Conservation (phyloP, 176 grass and related monocot genomes). For the Puccinellia tenuiflora region DNA sequence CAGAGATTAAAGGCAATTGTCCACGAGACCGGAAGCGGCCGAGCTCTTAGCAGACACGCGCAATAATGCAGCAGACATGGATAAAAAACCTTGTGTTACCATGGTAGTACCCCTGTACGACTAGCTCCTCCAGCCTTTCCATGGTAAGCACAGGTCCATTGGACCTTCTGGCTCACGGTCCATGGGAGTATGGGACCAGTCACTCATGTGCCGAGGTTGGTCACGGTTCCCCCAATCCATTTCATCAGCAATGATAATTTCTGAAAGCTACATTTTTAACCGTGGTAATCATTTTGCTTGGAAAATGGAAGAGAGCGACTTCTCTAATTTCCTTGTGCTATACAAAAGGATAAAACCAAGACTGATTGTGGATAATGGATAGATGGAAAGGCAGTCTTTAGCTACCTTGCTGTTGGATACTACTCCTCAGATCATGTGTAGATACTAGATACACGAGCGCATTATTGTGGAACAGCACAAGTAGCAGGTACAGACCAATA, state of each 20-base stretch:
- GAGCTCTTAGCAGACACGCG: not conserved
- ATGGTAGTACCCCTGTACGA: not conserved
- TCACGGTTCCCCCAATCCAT: not conserved
- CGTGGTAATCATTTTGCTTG: not conserved
- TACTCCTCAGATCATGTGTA: not conserved
- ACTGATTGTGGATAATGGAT: not conserved
- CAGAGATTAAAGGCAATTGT: not conserved
- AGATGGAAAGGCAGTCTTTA: not conserved
- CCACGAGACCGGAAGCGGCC: not conserved
- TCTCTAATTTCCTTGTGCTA: not conserved
- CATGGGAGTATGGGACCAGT: not conserved
- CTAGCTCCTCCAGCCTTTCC: not conserved
- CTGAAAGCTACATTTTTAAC: conserved; percentile 2
- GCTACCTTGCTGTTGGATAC: not conserved
- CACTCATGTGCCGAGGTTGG: conserved; percentile 11
- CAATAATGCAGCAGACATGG: conserved; percentile 4
- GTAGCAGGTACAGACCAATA: not conserved
- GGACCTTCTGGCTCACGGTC: not conserved
- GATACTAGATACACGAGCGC: not conserved
- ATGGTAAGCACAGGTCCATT: no score
- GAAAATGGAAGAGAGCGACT: not conserved
- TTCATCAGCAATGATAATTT: not conserved
- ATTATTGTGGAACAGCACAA: not conserved
- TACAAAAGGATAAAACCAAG: not conserved
- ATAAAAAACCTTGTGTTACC: not conserved